These are phyloP conservation scores for Boletus tylopilopsis DNA, from an alignment of 768 basidiomycete genomes.

Conservation along the genomic window DNA sequence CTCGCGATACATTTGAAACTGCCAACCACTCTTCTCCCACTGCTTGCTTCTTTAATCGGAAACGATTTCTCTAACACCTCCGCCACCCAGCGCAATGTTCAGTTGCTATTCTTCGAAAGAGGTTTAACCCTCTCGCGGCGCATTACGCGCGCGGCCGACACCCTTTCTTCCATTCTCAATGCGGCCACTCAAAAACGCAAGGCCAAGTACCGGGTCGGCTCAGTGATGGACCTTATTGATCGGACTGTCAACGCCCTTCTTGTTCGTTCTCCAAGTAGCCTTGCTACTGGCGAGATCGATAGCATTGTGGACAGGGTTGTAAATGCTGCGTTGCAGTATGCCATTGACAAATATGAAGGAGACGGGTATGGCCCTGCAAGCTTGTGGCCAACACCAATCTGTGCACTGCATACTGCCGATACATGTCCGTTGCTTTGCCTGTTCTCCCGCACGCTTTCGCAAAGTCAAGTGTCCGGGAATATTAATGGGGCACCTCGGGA, in stretches of 20 bases:
- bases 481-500: conserved; percentile 6
- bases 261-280: conserved; percentile 40
- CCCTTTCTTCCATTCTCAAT: conserved; percentile 52
- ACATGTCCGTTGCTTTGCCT: conserved; percentile 52
- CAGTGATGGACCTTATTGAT: conserved; percentile 77
- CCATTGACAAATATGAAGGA: conserved; percentile 58
- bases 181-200: conserved; percentile 46
- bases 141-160: conserved; percentile 59
- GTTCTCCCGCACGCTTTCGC: conserved; percentile 42
- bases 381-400: conserved; percentile 56
- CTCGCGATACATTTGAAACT: conserved; percentile 66
- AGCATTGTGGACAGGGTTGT: conserved; percentile 64
- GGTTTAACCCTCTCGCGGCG: conserved; percentile 55
- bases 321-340: conserved; percentile 73
- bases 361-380: conserved; percentile 34
- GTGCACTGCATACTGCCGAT: conserved; percentile 57
- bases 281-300: conserved; percentile 63
- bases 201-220: conserved; percentile 53
- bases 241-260: conserved; percentile 60
- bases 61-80: conserved; percentile 70
- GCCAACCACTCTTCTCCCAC: conserved; percentile 67
- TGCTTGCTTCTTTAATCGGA: conserved; percentile 74
- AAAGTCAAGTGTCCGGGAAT: conserved; percentile 21
- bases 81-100: conserved; percentile 46
- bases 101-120: conserved; percentile 66